Base-by-base conservation (phyloP, 2,329 filamentous ascomycete species). In the Aspergillus jensenii region DNA sequence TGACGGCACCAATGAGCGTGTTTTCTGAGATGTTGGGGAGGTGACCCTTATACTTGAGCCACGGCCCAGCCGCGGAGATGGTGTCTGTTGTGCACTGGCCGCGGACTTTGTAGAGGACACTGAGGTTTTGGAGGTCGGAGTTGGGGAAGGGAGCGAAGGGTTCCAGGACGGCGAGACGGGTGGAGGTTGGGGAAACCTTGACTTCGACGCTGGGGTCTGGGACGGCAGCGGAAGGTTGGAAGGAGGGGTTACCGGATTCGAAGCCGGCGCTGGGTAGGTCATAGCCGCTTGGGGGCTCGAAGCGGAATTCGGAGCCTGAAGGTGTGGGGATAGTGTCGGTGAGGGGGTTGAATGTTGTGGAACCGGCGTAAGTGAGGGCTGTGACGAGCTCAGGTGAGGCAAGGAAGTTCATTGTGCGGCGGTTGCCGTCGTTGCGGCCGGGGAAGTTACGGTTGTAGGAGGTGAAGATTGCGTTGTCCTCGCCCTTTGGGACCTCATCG, bases 371-470 rank as follows among this genome's bases (percentile, higher is more conserved):
- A 12, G 91, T 86, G 87, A 99, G 93, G 51, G 95, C 95, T 4
- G 95, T 98, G 62, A 99, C 95, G 58, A 99, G 86, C 77, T 99
- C 95, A 6, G 95, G 95, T 0, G 93, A 97, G 9, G 95, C 93
- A 52, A 99, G 85, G 80, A 99, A 99, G 82, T 98, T 99, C 93
- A 98, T 97, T 8, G 95, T 99, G 43, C 89, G 88, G 21, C 90
- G 88, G 80, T 99, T 99, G 62, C 95, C 95, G 71, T 99, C 95
- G 74, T 99, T 99, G 64, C 95, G 90, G 60, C 91, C 93, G 51
- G 90, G 90, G 82, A 99, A 99, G 79, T 99, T 99, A 60, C 95
- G 90, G 83, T 99, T 99, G 81, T 97, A 99, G 1, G 93, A 97
- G 9, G 92, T 93, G 70, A 99, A 86, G 68, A 99, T 98, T 61